Base-by-base conservation (phyloP, 148 eudicot genomes). In the Diospyros kaki region DNA sequence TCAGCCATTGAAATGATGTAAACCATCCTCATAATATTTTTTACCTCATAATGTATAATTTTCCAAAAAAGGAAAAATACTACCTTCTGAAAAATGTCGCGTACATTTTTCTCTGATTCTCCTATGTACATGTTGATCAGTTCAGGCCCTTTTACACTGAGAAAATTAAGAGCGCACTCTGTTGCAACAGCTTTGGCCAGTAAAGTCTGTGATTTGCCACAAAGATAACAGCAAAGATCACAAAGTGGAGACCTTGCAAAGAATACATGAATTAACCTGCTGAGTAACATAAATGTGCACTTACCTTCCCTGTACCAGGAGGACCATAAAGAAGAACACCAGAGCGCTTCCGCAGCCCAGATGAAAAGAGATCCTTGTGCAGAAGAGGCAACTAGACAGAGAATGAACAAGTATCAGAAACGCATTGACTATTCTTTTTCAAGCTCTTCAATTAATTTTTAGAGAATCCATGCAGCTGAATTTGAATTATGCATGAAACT, bases 131-230 rank as follows among this genome's bases (percentile, higher is more conserved):
- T 95, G 85, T 95, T 95, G 60, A 95, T 95, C 74, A 95, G 77
- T 75, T 95, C 98, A 68, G 98, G 98, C 74, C 98, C 98, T 82
- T 95, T 95, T 54, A 95, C 97, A 76, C 98, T 95, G 9, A 95
- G 87, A 71, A 95, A 95, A 80, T 95, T 95, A 72, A 92, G 83
- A 79, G 97, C 89, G 82, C 98, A 95, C 82, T 95, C 98, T 59
- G 98, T 95, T n/a, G 98, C 98, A 82, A 95, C 97, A 86, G 98
- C 98, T 86, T 95, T 95, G 78, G 98, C 98, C 85, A 95, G 77
- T 72, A 95, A 82, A 52, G 98, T 95, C 98, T 95, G 93, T 74
- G 58, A 76, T 79, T 78, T 66, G 59, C 53, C 69, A 55, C 48
- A 42, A 73, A 28, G 73, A 76, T 59, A 56, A 67, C 68, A 74